Conservation (phyloP, 257 asterid species). For the Petunia axillaris region DNA sequence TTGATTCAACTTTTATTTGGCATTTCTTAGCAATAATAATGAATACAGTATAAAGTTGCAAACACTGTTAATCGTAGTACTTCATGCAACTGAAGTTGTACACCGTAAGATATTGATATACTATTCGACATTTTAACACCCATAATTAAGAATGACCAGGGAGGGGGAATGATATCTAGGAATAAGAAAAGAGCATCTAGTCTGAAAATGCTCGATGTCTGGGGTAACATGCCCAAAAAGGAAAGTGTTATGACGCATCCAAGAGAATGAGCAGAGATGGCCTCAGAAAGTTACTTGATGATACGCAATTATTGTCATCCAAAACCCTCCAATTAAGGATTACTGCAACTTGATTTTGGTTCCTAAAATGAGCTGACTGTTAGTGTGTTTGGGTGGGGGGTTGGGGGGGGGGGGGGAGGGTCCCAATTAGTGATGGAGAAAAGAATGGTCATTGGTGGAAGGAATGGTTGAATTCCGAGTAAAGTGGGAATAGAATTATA, state of each 20-base stretch:
- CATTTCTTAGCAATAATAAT: not conserved
- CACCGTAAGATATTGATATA: not conserved
- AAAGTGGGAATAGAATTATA: slow-evolving; percentile 32
- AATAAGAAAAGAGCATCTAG: not conserved
- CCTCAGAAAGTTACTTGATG: not conserved
- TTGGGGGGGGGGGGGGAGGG: no score
- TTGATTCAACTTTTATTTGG: not conserved
- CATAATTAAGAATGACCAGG: not conserved
- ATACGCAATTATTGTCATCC: not conserved
- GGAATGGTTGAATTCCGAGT: slow-evolving; percentile 23
- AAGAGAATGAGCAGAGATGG: not conserved
- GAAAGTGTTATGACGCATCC: slow-evolving; percentile 7
- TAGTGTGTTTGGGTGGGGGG: no score
- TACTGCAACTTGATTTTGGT: slow-evolving; percentile 20
- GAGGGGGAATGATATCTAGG: not conserved
- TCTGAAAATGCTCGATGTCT: not conserved
- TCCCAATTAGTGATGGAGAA: slow-evolving; percentile 3
- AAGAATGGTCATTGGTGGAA: not conserved
- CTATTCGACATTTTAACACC: not conserved
- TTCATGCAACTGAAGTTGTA: not conserved
- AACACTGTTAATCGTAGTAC: not conserved
- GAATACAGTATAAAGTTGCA: no score
- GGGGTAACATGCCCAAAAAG: slow-evolving; percentile 18
- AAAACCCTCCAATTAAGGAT: slow-evolving; percentile 24
- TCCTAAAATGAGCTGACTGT: not conserved